These are phyloP conservation scores for Fennellomyces sp. DNA, from an alignment of 371 early-diverging fungal genomes.

Conservation along the genomic window DNA sequence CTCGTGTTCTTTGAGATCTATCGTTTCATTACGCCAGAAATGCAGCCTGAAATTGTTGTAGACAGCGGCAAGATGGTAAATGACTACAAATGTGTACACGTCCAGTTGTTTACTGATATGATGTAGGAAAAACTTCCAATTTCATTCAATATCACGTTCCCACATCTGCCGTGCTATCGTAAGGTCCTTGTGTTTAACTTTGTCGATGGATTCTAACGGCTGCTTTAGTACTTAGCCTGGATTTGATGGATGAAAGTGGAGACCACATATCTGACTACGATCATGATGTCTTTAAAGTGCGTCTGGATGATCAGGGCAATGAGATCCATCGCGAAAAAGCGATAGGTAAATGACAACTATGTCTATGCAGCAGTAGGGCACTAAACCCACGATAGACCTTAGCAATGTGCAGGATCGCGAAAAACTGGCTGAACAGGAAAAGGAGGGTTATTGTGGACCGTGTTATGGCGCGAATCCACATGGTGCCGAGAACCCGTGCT, in stretches of 20 bases:
- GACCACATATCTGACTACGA: constrained; percentile 84
- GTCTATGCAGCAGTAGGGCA: too few relatives aligned
- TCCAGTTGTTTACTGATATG: not conserved
- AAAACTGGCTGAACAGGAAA: not conserved
- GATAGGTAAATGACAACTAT: constrained; percentile 35
- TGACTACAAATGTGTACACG: not conserved
- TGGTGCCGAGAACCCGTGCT: constrained; percentile 68
- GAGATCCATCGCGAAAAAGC: constrained; percentile 61
- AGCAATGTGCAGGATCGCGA: constrained; percentile 8
- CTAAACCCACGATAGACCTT: too few relatives aligned
- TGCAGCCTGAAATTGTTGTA: constrained; percentile 80
- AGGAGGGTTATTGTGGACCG: constrained; percentile 76
- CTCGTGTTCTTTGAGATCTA: constrained; percentile 81
- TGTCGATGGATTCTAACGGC: too few relatives aligned
- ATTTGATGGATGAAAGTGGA: constrained; percentile 91
- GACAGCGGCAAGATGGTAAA: constrained; percentile 75
- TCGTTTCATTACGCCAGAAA: constrained; percentile 70
- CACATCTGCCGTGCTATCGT: constrained; percentile 88
- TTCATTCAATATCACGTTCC: constrained; percentile 88
- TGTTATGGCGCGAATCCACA: constrained; percentile 85
- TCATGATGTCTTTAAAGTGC: constrained; percentile 81
- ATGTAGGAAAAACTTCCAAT: constrained; percentile 70
- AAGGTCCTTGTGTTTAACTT: constrained; percentile 30
- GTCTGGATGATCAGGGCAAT: constrained; percentile 73
- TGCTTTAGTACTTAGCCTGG: constrained; percentile 76